Base-by-base conservation (phyloP, 176 grass and related monocot genomes). In the Triticum monococcum region DNA sequence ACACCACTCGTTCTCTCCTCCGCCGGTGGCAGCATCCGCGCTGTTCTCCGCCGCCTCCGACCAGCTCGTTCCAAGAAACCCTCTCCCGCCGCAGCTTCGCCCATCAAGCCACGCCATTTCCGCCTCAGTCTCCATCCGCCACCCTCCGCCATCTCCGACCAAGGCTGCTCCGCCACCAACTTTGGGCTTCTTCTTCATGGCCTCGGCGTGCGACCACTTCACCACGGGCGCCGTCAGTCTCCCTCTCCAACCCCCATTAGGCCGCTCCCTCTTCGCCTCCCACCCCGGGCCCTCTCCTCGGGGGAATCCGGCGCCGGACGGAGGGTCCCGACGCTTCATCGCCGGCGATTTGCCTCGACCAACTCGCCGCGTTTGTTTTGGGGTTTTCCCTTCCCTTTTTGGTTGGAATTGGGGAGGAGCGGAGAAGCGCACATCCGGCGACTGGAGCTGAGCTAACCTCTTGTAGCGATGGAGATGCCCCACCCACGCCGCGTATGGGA, bases 151-250 rank as follows among this genome's bases (percentile, higher is more conserved):
- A 12, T 28, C 80, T 16, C 16, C 82, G 66, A 56, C 10, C 5
- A 18, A 1, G 63, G 26, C 4, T 10, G 41, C 37, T 9, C 9
- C 38, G 35, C n/a, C 45, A 4, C 72, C 37, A 16, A 35, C 59
- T 9, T 11, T 12, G 3, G 81, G 61, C 57, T 41, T 84, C 64
- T 86, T 78, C 75, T 73, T 83, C 85, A 83, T 87, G 14, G 85
- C 84, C 64, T 87, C 85, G 28, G 36, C 78, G 71, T 89, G 83
- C 22, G 88, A 89, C 88, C 88, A 86, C 78, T 72, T 85, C 45
- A 60, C 78, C 88, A 62, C 46, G 26, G 83, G 77, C 70, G 5
- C 46, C 22, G 83, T 46, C 26, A 1, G 38, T 50, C 13, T 65
- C 63, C 80, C 68, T 75, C 48, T 54, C 71, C 33, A 36, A 36